Evolutionary conservation across 2,329 filamentous ascomycete species (phyloP).

Genomic region (Venturia oleaginea): DNA sequence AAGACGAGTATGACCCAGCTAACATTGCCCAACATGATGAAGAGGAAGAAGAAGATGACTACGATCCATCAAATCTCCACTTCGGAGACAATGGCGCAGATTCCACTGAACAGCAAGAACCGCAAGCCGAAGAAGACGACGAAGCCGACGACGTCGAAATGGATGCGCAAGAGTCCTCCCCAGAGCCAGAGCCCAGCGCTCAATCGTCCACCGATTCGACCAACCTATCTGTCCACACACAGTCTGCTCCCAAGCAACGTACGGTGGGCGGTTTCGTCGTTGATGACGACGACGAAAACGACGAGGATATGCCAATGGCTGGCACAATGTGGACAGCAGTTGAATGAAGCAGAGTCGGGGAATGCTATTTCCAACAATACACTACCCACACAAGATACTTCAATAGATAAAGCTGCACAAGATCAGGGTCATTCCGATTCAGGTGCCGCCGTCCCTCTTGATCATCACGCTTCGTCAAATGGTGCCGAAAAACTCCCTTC

Average conservation of each 20-base stretch:
- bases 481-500: constrained; percentile 17
- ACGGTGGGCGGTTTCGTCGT: constrained; percentile 54
- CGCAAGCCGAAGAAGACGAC: not conserved
- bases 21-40: constrained; percentile 8
- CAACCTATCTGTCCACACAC: not conserved
- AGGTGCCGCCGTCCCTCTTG: constrained; percentile 40
- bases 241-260: constrained; percentile 21
- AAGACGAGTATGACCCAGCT: constrained; percentile 6
- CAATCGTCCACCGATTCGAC: constrained; percentile 4
- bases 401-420: constrained; percentile 48
- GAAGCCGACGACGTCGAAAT: constrained; percentile 1
- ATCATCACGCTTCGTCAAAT: constrained; percentile 31
- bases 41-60: constrained; percentile 14
- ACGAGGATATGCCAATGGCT: constrained; percentile 39
- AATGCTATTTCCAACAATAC: constrained; percentile 38
- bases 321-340: constrained; percentile 26
- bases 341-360: constrained; percentile 33
- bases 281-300: constrained; percentile 53
- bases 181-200: constrained; percentile 1
- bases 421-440: constrained; percentile 41
- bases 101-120: not conserved
- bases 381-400: constrained; percentile 45
- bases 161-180: not conserved
- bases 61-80: constrained; percentile 14
- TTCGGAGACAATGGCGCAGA: constrained; percentile 2